phyloP scores from a whole-genome alignment of 768 basidiomycete species.

The Auricularia sp. region DNA sequence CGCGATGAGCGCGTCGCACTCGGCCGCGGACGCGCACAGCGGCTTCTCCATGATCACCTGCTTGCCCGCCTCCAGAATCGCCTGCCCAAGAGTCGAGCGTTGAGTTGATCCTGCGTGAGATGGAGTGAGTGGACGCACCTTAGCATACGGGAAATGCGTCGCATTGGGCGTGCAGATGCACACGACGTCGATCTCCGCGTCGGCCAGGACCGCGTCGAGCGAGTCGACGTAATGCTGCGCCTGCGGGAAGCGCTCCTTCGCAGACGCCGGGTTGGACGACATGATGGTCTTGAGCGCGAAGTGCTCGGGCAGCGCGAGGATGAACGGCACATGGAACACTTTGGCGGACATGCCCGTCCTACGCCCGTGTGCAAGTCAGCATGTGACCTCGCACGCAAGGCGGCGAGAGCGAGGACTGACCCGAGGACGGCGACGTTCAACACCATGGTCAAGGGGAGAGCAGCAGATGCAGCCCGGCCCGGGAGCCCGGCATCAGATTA shows the following conservation, averaged over 20 bases:
- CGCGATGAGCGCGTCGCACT: constrained; percentile 51
- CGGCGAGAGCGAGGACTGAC: neutral
- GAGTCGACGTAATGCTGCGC: constrained; percentile 44
- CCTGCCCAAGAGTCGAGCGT: neutral
- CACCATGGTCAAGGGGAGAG: neutral
- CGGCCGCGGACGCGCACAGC: constrained; percentile 46
- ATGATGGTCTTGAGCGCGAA: constrained; percentile 69
- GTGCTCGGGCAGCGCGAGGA: constrained; percentile 58
- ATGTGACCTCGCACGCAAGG: neutral
- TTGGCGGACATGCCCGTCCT: neutral
- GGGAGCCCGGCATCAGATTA: too few species aligned
- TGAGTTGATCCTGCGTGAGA: neutral
- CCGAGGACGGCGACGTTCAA: neutral
- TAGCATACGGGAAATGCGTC: constrained; percentile 62
- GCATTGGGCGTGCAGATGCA: constrained; percentile 64
- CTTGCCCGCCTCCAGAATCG: neutral
- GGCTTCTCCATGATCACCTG: constrained; percentile 72
- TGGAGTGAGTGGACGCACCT: constrained; percentile 18
- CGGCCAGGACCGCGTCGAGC: constrained; percentile 50
- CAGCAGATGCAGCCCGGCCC: too few species aligned
- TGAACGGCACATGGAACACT: constrained; percentile 66
- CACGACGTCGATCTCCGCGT: constrained; percentile 56
- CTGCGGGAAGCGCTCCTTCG: constrained; percentile 49
- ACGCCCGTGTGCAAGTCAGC: neutral
- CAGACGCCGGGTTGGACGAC: constrained; percentile 54